Conservation (phyloP, 495 filamentous ascomycete genomes). For the Aspergillus cristatus region DNA sequence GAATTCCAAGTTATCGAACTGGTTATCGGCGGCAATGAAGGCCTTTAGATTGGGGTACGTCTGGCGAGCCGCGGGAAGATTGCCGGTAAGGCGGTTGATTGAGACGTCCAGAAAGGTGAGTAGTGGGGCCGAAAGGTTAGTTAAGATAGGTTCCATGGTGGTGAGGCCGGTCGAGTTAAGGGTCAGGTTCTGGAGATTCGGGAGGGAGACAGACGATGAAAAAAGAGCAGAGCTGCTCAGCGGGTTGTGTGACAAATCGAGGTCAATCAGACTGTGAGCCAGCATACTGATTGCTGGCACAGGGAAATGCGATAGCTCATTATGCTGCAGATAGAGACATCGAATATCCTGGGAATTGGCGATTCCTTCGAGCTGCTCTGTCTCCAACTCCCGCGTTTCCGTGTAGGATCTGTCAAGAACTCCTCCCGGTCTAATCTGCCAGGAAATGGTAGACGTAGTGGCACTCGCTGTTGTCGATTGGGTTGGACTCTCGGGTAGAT, state of each 20-base stretch:
- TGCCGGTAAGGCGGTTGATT: slow-evolving; percentile 60
- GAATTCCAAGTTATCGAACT: slow-evolving; percentile 59
- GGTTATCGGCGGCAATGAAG: slow-evolving; percentile 68
- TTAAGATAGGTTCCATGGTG: slow-evolving; percentile 51
- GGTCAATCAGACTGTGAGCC: slow-evolving; percentile 54
- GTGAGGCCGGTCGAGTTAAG: slow-evolving; percentile 60
- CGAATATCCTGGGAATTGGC: slow-evolving; percentile 32
- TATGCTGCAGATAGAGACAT: slow-evolving; percentile 63
- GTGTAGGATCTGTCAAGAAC: slow-evolving; percentile 65
- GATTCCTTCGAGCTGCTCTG: slow-evolving; percentile 37
- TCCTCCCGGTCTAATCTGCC: slow-evolving; percentile 61
- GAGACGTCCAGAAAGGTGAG: slow-evolving; percentile 71
- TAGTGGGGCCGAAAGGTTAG: slow-evolving; percentile 56
- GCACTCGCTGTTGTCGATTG: no score
- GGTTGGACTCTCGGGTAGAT: no score
- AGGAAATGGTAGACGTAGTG: slow-evolving; percentile 19
- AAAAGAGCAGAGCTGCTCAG: slow-evolving; percentile 54
- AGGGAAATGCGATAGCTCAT: slow-evolving; percentile 63
- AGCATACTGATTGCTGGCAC: slow-evolving; percentile 53
- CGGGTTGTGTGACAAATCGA: slow-evolving; percentile 76
- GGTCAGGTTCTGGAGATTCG: slow-evolving; percentile 64
- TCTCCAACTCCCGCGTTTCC: slow-evolving; percentile 41
- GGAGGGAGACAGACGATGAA: slow-evolving; percentile 51
- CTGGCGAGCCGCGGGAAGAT: slow-evolving; percentile 48
- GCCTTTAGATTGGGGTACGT: slow-evolving; percentile 57